Evolutionary conservation across 306 rosid genomes (phyloP).

Genomic region (Amphicarpaea edgeworthii): DNA sequence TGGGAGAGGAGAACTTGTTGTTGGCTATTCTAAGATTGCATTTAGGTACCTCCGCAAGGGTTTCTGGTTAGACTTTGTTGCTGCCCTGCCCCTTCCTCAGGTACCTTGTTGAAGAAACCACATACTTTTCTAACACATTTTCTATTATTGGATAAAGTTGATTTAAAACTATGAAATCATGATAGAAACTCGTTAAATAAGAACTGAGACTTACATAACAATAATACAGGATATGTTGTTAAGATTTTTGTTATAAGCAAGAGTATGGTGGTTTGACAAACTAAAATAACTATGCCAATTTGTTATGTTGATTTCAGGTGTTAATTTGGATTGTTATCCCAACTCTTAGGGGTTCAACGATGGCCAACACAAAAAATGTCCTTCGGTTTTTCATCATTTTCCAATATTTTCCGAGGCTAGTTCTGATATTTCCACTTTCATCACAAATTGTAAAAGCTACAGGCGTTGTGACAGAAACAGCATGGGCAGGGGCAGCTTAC

Average conservation of each 20-base stretch:
- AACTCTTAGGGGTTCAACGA: constrained; percentile 78
- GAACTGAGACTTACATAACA: neutral
- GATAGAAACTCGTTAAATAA: no score
- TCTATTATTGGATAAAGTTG: neutral
- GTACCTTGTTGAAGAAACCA: constrained; percentile 8
- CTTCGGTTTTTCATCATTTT: constrained; percentile 80
- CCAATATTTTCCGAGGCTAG: constrained; percentile 84
- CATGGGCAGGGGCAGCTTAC: constrained; percentile 99
- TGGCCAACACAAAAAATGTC: constrained; percentile 81
- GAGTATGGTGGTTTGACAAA: neutral
- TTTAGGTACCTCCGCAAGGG: constrained; percentile 55
- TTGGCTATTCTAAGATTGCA: constrained; percentile 59
- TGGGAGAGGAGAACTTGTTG: constrained; percentile 70
- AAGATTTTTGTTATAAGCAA: neutral
- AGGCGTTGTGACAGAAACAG: constrained; percentile 90
- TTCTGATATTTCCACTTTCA: constrained; percentile 86
- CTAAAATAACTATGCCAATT: constrained; percentile 1
- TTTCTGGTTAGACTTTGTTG: constrained; percentile 59
- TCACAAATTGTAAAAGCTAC: constrained; percentile 85
- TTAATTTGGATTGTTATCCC: constrained; percentile 91
- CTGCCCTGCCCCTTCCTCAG: constrained; percentile 71
- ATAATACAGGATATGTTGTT: neutral
- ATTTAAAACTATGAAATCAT: no score
- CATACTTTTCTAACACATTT: neutral
- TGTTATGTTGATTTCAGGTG: constrained; percentile 60